phyloP scores from a whole-genome alignment of 2,329 filamentous ascomycete species.

The Tolypocladium inflatum region DNA sequence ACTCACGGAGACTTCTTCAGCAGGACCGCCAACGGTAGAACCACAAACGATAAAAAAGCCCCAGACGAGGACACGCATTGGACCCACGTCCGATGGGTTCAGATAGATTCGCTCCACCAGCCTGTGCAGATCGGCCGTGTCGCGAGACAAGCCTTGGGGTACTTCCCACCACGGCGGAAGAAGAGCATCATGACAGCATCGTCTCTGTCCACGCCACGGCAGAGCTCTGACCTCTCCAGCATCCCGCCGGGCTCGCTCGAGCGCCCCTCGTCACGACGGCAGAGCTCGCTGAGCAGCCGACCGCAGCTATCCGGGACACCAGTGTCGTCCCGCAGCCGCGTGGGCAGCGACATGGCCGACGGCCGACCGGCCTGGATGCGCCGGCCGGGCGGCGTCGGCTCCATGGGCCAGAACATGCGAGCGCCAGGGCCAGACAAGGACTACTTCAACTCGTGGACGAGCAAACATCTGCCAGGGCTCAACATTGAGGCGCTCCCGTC shows the following conservation, averaged over 20 bases:
- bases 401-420: slow-evolving; percentile 60
- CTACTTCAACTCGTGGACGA: slow-evolving; percentile 73
- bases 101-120: slow-evolving; percentile 57
- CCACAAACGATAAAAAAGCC: slow-evolving; percentile 12
- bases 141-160: slow-evolving; percentile 70
- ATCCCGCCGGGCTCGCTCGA: slow-evolving; percentile 26
- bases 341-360: slow-evolving; percentile 29
- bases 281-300: slow-evolving; percentile 29
- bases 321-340: slow-evolving; percentile 24
- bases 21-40: slow-evolving; percentile 20
- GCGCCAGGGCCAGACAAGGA: slow-evolving; percentile 78
- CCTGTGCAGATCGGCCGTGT: slow-evolving; percentile 82
- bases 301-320: slow-evolving; percentile 23
- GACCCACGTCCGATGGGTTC: slow-evolving; percentile 85
- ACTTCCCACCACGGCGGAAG: slow-evolving; percentile 84
- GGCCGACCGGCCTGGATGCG: slow-evolving; percentile 54
- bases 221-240: slow-evolving; percentile 52
- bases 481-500: slow-evolving; percentile 60
- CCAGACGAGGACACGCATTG: slow-evolving; percentile 57
- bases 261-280: slow-evolving; percentile 27
- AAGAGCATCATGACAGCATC: slow-evolving; percentile 66
- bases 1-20: slow-evolving; percentile 33
- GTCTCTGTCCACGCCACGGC: slow-evolving; percentile 55
- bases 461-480: slow-evolving; percentile 71
- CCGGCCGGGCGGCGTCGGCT: slow-evolving; percentile 82